Base-by-base conservation (phyloP, 306 rosid genomes). In the Cicer judaicum region DNA sequence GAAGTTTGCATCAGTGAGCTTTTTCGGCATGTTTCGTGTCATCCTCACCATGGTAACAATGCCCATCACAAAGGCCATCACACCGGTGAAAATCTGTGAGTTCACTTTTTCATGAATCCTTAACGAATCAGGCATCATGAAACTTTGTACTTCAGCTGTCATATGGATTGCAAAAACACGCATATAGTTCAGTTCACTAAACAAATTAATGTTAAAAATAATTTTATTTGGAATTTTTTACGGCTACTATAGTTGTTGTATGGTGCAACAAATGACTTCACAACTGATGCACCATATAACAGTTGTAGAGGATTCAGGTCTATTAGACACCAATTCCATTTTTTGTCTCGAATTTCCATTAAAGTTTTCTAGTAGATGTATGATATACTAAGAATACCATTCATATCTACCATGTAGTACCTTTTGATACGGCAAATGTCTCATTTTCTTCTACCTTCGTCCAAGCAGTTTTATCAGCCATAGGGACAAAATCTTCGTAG, bases 1-100 rank as follows among this genome's bases (percentile, higher is more conserved):
- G 81, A 90, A 80, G 87, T 85, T 85, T 54, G 95, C 90, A 75
- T 89, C 89, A 1, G 94, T 87, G 43, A 91, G 89, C 83, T 81
- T 87, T 89, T 84, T 91, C 0, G 94, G 97, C 92, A 91, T 84
- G 90, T 75, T 90, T 19, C 83, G 77, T 5, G 89, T 89, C 81
- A 91, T 77, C 73, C 88, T 88, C 50, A 88, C 95, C 92, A 90
- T 86, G 38, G 98, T 79, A 15, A 90, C 66, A 6, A 91, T 83
- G 8, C 97, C 95, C 97, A 91, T 85, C 21, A 94, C 42, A 71
- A 91, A 86, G 49, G 97, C 89, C 91, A 94, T 75, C 24, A 91
- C 72, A 2, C 85, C 97, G 10, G 89, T 80, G 72, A 88, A 52
- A 48, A 94, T 53, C 70, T 89, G 92, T 0, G 87, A 82, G 75